Conservation (phyloP, 1,139 yeast genomes). For the Meyerozyma carpophila region DNA sequence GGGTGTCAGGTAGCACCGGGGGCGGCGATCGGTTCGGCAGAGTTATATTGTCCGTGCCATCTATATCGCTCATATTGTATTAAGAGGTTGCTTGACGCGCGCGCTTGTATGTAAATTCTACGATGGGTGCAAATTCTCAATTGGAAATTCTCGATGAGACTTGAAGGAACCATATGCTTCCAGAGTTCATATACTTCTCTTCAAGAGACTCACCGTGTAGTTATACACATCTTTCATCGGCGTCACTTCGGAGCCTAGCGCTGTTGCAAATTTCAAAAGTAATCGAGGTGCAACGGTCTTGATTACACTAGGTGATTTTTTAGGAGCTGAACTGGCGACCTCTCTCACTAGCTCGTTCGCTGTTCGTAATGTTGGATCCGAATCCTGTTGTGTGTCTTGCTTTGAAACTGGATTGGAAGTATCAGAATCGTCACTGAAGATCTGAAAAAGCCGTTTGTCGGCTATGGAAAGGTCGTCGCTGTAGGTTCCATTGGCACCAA, state of each 20-base stretch:
- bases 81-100: not conserved
- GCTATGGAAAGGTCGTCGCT: not conserved
- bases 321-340: not conserved
- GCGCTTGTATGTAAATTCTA: not conserved
- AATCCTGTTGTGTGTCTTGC: not conserved
- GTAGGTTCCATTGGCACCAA: conserved; percentile 1
- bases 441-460: conserved; percentile 1
- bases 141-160: too few species aligned
- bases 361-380: not conserved
- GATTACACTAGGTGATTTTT: not conserved
- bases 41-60: not conserved
- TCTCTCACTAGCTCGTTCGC: not conserved
- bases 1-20: not conserved
- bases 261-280: not conserved
- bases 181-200: not conserved
- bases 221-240: not conserved
- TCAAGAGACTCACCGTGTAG: not conserved
- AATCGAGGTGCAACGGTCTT: not conserved
- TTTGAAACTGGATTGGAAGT: not conserved
- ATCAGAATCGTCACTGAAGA: not conserved
- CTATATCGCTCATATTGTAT: not conserved
- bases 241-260: not conserved
- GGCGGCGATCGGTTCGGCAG: not conserved
- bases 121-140: too few species aligned
- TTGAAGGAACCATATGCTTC: not conserved